Evolutionary conservation across 495 filamentous ascomycete species (phyloP).

Genomic region (Aspergillus biplanus): DNA sequence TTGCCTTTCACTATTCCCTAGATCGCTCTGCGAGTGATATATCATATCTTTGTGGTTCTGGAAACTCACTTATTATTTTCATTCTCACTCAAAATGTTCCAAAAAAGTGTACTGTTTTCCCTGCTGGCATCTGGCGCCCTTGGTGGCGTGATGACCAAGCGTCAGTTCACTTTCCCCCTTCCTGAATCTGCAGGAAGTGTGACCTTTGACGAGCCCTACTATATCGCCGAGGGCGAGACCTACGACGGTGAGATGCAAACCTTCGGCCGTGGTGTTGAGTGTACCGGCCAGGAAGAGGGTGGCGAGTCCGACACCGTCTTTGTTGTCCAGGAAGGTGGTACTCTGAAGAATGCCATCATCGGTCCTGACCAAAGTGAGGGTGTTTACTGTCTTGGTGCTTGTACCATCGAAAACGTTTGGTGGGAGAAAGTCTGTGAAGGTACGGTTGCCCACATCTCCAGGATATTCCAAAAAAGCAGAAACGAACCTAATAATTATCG

Average conservation of each 20-base stretch:
- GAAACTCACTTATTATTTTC: no score
- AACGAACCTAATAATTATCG: background rate
- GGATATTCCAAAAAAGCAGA: background rate
- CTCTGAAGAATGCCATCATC: conserved; percentile 49
- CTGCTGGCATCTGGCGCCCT: no score
- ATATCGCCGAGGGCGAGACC: conserved; percentile 35
- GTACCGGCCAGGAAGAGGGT: conserved; percentile 46
- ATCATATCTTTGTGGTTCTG: no score
- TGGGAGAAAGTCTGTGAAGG: conserved; percentile 41
- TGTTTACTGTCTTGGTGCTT: conserved; percentile 47
- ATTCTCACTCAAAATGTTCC: no score
- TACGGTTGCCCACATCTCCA: background rate
- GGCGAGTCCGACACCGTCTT: conserved; percentile 54
- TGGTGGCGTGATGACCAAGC: conserved; percentile 5
- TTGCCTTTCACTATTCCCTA: no score
- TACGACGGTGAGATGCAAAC: conserved; percentile 51
- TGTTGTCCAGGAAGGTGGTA: conserved; percentile 42
- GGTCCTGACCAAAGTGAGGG: conserved; percentile 49
- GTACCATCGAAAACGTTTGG: conserved; percentile 50
- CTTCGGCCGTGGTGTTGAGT: conserved; percentile 50
- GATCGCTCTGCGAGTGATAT: no score
- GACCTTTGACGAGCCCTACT: conserved; percentile 32
- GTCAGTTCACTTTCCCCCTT: conserved; percentile 26
- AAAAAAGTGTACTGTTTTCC: no score
- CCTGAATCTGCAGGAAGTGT: conserved; percentile 25